These are phyloP conservation scores for Ilex asprella DNA, from an alignment of 257 asterid genomes.

Conservation along the genomic window DNA sequence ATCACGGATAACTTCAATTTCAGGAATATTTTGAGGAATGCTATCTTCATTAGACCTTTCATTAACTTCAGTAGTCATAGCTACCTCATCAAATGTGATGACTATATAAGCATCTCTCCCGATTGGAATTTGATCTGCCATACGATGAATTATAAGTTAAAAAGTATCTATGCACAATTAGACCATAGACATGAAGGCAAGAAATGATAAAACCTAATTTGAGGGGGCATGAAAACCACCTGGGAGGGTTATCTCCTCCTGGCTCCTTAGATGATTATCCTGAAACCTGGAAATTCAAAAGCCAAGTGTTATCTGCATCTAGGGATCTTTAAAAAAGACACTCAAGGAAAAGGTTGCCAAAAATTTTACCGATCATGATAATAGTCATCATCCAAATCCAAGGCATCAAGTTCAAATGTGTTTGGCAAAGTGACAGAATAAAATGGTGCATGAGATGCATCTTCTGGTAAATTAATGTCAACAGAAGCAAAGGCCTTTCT, in stretches of 20 bases:
- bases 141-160: slow-evolving; percentile 11
- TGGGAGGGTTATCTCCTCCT: slow-evolving; percentile 61
- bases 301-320: slow-evolving; percentile 1
- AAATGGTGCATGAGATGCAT: slow-evolving; percentile 48
- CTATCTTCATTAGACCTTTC: slow-evolving; percentile 20
- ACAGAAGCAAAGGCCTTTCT: slow-evolving; percentile 34
- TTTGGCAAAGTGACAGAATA: slow-evolving; percentile 64
- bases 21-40: slow-evolving; percentile 28
- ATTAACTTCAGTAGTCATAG: slow-evolving; percentile 1
- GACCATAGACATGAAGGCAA: background rate
- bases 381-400: slow-evolving; percentile 42
- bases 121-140: slow-evolving; percentile 68
- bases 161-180: background rate
- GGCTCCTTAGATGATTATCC: slow-evolving; percentile 53
- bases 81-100: slow-evolving; percentile 49
- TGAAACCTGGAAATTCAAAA: slow-evolving; percentile 38
- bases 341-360: background rate
- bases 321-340: slow-evolving; percentile 1
- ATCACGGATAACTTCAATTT: slow-evolving; percentile 50
- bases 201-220: background rate
- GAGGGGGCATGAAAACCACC: slow-evolving; percentile 31
- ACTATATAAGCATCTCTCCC: slow-evolving; percentile 44
- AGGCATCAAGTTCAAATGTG: slow-evolving; percentile 56
- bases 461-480: slow-evolving; percentile 58
- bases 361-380: slow-evolving; percentile 34